Evolutionary conservation across 495 filamentous ascomycete species (phyloP), one percentile per base, ranked within the genome.

Genomic region (Podospora comata): DNA sequence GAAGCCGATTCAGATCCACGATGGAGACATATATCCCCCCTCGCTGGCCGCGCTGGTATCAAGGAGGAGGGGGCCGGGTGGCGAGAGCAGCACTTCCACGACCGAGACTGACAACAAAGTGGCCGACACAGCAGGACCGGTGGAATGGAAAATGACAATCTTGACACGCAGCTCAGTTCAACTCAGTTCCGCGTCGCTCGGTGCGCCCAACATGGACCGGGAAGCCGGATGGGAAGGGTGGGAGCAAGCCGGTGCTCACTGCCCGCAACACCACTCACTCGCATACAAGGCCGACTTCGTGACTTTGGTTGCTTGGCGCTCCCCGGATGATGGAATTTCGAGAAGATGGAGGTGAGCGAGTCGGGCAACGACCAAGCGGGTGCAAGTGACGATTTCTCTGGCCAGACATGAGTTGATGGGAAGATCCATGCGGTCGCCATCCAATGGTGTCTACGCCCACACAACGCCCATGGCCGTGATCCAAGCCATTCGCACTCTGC

Each of bases 1-100:
- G 54, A 61, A 65, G 30, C 30, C 69, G 54, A 18, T 27, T 28
- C 53, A 26, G 72, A 67, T 66, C 69, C 74, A 59, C 65, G 72
- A 76, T 68, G 71, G 67, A 70, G 72, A 76, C 64, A 75, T 76
- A 75, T 77, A 76, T 73, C 65, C 57, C 64, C 32, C 67, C 57
- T 68, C 56, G 30, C 27, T 61, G 65, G 58, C 57, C 56, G 62
- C 62, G 66, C 63, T 68, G 39, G n/a, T 58, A 19, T 19, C 55
- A 58, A 58, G 55, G 23, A 26, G 55, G n/a, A 26, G 55, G 55
- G 55, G 55, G n/a, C 23, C 7, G 68, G 67, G 75, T 75, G 73
- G 73, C 73, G 73, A 77, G 71, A 64, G 72, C 68, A 65, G 69
- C 48, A 68, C 68, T 76, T 69, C 68, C 69, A 69, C 72, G 65